phyloP scores from a whole-genome alignment of 805 yeast genomes.

The Pichia nakasei region DNA sequence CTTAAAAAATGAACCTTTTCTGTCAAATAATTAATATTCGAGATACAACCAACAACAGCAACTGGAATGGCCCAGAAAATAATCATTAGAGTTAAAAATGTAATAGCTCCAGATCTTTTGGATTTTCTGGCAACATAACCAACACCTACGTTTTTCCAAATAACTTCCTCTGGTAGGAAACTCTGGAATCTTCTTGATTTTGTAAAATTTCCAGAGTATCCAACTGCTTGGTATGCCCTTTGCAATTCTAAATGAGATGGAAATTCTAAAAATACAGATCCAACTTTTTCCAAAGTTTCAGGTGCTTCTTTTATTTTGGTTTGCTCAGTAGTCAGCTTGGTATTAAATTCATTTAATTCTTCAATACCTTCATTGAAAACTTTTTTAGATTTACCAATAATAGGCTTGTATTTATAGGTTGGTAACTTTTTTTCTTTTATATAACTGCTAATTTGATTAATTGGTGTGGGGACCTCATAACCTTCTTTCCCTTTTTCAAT shows the following conservation, averaged over 20 bases:
- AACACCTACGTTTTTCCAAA: conserved; percentile 71
- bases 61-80: conserved; percentile 96
- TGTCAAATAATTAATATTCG: conserved; percentile 73
- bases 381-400: conserved; percentile 77
- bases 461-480: conserved; percentile 42
- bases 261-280: conserved; percentile 76
- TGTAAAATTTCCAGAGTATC: conserved; percentile 39
- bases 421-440: conserved; percentile 73
- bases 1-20: conserved; percentile 62
- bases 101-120: conserved; percentile 49
- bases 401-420: conserved; percentile 60
- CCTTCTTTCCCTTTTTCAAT: conserved; percentile 32
- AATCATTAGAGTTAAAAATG: conserved; percentile 57
- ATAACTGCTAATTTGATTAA: conserved; percentile 50
- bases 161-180: conserved; percentile 69
- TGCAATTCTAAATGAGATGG: conserved; percentile 82
- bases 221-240: conserved; percentile 77
- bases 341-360: conserved; percentile 59
- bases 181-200: conserved; percentile 47
- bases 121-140: conserved; percentile 47
- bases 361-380: conserved; percentile 68
- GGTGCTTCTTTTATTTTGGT: conserved; percentile 28
- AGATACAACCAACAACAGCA: conserved; percentile 92
- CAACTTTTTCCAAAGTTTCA: conserved; percentile 41
- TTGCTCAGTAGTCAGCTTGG: conserved; percentile 54